Evolutionary conservation across 2,329 filamentous ascomycete species (phyloP), one percentile per base, ranked within the genome.

Genomic region (Colletotrichum australisinense): DNA sequence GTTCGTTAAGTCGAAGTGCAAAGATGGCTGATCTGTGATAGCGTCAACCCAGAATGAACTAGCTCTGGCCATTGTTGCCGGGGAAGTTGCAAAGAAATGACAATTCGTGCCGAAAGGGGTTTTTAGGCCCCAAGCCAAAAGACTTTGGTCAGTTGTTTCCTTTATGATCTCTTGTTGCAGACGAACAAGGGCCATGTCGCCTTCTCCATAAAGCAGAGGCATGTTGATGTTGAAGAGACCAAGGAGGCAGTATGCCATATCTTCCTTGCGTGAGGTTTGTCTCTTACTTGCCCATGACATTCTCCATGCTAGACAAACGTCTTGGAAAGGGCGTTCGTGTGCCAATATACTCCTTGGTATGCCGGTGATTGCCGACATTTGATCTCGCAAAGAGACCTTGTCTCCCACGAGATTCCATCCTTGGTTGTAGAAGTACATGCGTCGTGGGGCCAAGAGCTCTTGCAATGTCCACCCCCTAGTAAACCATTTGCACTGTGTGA

Each of bases 361-460:
- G 1, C 76, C 69, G 2, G 82, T 84, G 28, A 79, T 79, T 5
- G 63, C 35, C 4, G 77, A 75, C 8, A 83, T 68, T 3, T n/a
- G 56, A 55, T 7, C 76, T 73, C 7, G 55, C 73, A 63, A 9
- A 69, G 53, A 7, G 3, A 28, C 22, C 7, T 12, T 26, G 6
- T 30, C 28, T 58, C 76, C 78, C 8, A 79, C n/a, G n/a, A n/a
- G n/a, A n/a, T n/a, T n/a, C n/a, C n/a, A n/a, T n/a, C n/a, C n/a
- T n/a, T n/a, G n/a, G n/a, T n/a, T n/a, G n/a, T n/a, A n/a, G n/a
- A n/a, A n/a, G n/a, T n/a, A n/a, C n/a, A n/a, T n/a, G n/a, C n/a
- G n/a, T n/a, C n/a, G n/a, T n/a, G n/a, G n/a, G n/a, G n/a, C n/a
- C n/a, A n/a, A n/a, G n/a, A n/a, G n/a, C n/a, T n/a, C n/a, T n/a